Evolutionary conservation across 2,329 filamentous ascomycete genomes (phyloP).

Genomic region (Fusarium sp.): DNA sequence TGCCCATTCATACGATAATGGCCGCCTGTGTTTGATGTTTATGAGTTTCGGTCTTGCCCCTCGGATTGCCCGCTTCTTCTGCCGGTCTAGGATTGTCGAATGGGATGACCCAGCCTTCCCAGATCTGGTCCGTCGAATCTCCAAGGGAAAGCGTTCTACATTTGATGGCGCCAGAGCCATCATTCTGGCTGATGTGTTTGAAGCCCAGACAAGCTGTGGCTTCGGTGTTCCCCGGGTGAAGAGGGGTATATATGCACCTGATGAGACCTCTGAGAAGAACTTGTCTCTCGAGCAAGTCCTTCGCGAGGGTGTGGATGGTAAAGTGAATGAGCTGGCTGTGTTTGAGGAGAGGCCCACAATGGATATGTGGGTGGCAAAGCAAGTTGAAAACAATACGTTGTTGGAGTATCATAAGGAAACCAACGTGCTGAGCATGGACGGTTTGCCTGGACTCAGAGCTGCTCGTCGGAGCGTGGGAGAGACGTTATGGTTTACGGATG

Average conservation of each 20-base stretch:
- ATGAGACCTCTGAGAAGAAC: constrained; percentile 32
- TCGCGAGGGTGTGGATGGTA: constrained; percentile 39
- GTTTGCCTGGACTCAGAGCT: constrained; percentile 66
- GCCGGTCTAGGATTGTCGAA: constrained; percentile 69
- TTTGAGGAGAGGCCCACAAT: constrained; percentile 68
- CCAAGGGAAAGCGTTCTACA: constrained; percentile 50
- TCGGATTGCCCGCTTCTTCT: constrained; percentile 74
- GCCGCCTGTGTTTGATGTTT: constrained; percentile 80
- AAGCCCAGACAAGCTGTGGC: constrained; percentile 75
- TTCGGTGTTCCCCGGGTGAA: constrained; percentile 70
- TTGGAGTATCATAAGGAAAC: constrained; percentile 66
- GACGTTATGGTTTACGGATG: constrained; percentile 58
- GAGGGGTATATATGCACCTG: constrained; percentile 53
- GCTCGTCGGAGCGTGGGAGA: constrained; percentile 64
- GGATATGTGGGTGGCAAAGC: constrained; percentile 62
- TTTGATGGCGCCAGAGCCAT: constrained; percentile 68
- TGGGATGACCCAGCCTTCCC: constrained; percentile 64
- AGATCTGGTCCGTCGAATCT: constrained; percentile 58
- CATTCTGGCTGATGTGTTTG: constrained; percentile 70
- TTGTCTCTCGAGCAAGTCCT: constrained; percentile 43
- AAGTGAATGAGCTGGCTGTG: constrained; percentile 53
- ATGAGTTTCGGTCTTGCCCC: constrained; percentile 71
- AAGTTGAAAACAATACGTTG: constrained; percentile 61
- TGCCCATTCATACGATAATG: constrained; percentile 80
- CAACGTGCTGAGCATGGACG: constrained; percentile 69